Evolutionary conservation across 768 basidiomycete species (phyloP).

Genomic region (Holtermanniella nyarrowii): DNA sequence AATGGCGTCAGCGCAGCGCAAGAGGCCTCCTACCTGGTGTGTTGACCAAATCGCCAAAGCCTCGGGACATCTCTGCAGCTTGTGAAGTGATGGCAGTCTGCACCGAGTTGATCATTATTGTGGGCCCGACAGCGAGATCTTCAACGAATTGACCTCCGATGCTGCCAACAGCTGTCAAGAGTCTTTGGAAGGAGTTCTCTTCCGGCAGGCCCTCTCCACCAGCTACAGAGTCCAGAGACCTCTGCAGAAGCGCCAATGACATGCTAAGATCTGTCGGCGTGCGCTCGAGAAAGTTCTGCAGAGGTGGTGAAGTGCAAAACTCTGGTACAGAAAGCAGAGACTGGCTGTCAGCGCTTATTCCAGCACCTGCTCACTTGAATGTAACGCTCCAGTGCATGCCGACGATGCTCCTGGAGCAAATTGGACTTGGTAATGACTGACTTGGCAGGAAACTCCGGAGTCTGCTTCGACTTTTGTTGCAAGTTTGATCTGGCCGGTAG

Average conservation of each 20-base stretch:
- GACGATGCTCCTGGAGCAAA: slow-evolving; percentile 75
- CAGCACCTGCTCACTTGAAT: slow-evolving; percentile 54
- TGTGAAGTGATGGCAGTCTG: slow-evolving; percentile 22
- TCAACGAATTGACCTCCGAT: neutral
- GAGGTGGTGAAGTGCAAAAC: slow-evolving; percentile 57
- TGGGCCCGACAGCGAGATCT: neutral
- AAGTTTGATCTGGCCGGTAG: slow-evolving; percentile 45
- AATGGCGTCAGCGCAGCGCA: slow-evolving; percentile 7
- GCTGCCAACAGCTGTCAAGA: neutral
- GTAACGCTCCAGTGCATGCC: slow-evolving; percentile 73
- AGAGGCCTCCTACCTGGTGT: slow-evolving; percentile 16
- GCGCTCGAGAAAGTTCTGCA: slow-evolving; percentile 51
- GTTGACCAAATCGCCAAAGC: slow-evolving; percentile 19
- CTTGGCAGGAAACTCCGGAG: slow-evolving; percentile 85
- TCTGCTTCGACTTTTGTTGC: slow-evolving; percentile 43
- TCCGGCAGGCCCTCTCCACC: no score
- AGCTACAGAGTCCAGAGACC: neutral
- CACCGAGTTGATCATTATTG: slow-evolving; percentile 32
- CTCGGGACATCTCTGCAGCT: slow-evolving; percentile 17
- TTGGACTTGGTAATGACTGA: slow-evolving; percentile 74
- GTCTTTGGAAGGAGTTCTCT: neutral
- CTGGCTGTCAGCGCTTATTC: slow-evolving; percentile 9
- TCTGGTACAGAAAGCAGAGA: slow-evolving; percentile 4
- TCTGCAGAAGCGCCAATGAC: neutral
- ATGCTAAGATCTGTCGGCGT: slow-evolving; percentile 31